Evolutionary conservation across 768 basidiomycete genomes (phyloP), one percentile per base, ranked within the genome.

Genomic region (Lanmaoa rubissima): DNA sequence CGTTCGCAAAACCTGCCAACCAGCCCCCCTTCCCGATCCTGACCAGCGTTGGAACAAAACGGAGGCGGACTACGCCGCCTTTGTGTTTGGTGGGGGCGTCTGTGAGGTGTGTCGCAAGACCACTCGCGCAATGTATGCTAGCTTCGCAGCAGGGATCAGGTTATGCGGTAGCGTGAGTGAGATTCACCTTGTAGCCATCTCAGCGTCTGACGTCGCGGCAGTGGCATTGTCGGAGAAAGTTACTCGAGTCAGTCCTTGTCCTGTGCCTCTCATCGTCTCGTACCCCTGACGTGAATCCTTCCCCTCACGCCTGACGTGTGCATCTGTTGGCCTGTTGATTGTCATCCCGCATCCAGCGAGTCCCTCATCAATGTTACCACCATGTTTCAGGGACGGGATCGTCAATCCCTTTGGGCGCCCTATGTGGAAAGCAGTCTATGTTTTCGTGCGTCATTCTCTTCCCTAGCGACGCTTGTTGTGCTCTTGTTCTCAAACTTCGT

Each of bases 1-100:
- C 9, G 78, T 79, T 34, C 77, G 88, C 24, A 59, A 73, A 28
- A 60, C 69, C 7, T 77, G 68, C 59, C 19, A 47, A 8, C 74
- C 74, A 0, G 17, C 9, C 1, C 63, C 75, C 7, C 69, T 83
- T 11, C 83, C 80, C 1, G 75, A 77, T 6, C 81, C 78, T 3
- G 71, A 54, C 17, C 73, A 63, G 14, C 72, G 63, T 0, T 81
- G 81, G 65, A 50, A 42, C 13, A 53, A 42, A 5, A 79, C 75
- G 5, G 88, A 90, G 62, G 64, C 82, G 0, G 73, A 80, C 0
- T 87, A 84, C 66, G 85, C 83, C n/a, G 81, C 86, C 0, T 81
- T 88, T 53, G 57, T 89, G 24, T 90, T 86, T 55, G 82, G 82
- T 60, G 68, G 68, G 0, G 85, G 86, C 0, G 17, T 57, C 2